phyloP scores from a whole-genome alignment of 2,329 filamentous ascomycete species.

The Fusarium phyllophilum region DNA sequence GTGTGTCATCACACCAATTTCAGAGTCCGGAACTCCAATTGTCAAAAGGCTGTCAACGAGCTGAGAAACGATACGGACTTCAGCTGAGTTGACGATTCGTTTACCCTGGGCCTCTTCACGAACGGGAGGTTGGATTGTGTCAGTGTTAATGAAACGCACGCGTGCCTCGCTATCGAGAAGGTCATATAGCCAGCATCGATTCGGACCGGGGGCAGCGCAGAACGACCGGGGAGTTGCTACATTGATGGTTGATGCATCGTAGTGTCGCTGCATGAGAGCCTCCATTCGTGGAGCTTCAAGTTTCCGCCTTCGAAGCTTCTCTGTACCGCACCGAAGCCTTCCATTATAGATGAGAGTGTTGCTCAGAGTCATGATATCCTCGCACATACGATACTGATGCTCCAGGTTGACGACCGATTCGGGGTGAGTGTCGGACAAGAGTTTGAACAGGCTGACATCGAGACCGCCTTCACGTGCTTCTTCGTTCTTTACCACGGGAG shows the following conservation, averaged over 20 bases:
- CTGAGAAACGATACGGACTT: conserved; percentile 80
- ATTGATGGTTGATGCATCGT: conserved; percentile 59
- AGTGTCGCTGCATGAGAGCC: conserved; percentile 69
- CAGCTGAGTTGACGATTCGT: conserved; percentile 87
- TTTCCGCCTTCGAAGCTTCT: conserved; percentile 74
- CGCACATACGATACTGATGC: conserved; percentile 98
- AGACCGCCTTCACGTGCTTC: conserved; percentile 86
- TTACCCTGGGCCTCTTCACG: conserved; percentile 82
- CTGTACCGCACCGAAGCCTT: conserved; percentile 86
- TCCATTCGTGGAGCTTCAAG: conserved; percentile 74
- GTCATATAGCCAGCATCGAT: conserved; percentile 79
- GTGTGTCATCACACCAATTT: conserved; percentile 96
- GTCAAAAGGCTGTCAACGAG: conserved; percentile 82
- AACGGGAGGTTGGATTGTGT: conserved; percentile 71
- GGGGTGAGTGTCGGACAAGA: conserved; percentile 89
- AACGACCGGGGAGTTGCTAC: conserved; percentile 58
- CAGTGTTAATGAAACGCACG: conserved; percentile 91
- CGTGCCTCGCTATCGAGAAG: conserved; percentile 76
- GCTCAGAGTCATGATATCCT: conserved; percentile 93
- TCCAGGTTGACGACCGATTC: conserved; percentile 89
- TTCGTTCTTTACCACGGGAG: conserved; percentile 92
- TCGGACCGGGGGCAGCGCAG: conserved; percentile 63
- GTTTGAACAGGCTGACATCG: conserved; percentile 92
- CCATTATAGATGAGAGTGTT: conserved; percentile 96
- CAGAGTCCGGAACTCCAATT: conserved; percentile 75